Evolutionary conservation across 78 protist species (phyloP), one percentile per base, ranked within the genome.

Genomic region (Pigoraptor vietnamica): DNA sequence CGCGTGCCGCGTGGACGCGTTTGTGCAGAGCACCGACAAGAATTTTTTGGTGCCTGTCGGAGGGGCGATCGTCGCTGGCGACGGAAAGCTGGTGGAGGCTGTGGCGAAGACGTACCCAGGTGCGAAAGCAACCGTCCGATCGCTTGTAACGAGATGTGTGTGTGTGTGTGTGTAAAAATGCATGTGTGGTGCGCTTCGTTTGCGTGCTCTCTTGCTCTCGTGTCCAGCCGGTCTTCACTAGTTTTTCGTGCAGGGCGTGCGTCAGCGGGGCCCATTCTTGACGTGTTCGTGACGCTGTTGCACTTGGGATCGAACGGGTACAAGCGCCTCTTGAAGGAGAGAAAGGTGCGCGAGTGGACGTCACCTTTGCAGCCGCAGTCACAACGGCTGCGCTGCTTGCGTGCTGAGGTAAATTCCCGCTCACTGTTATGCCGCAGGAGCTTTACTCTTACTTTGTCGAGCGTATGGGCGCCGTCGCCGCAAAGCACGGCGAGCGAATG

Each of bases 11-110:
- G 97, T 98, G 24, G 99, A 98, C 82, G 97, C 95, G 1, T 38
- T 92, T 36, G 95, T 98, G n/a, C 99, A 99, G 92, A 94, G 98
- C 90, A 97, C 99, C 0, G 99, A 99, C 90, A 99, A 99, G 96
- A 99, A 99, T 94, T 96, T 98, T 55, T 87, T 98, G 94, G 99
- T 99, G 2, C 99, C 99, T 21, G 99, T 99, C n/a, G 99, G 99
- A 0, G 99, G 99, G 1, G 94, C 99, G 2, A 87, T 98, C 36
- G 88, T 98, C 0, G 91, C 97, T 0, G 48, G 96, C 21, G 79
- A 89, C 39, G 56, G 21, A 0, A 34, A 67, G 1, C 40, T 93
- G 23, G 91, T 97, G 0, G 94, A 92, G 0, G 83, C 35, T 0
- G 93, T 97, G 21, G 24, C 92, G 2, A 55, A 90, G 39, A 81